Conservation (phyloP, 805 yeast species). For the Metschnikowia santaceciliae region DNA sequence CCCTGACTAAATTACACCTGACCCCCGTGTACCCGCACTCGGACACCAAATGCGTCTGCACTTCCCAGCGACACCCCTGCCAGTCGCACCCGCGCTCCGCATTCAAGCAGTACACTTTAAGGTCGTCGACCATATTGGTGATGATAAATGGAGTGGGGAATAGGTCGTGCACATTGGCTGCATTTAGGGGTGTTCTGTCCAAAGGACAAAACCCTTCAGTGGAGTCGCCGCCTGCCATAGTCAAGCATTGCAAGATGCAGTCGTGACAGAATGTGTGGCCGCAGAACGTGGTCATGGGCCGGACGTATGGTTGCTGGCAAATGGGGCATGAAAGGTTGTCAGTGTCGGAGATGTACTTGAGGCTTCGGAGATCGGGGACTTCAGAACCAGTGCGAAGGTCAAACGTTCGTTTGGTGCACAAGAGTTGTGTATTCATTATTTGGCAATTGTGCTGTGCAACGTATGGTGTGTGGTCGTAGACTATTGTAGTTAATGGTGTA, state of each 20-base stretch:
- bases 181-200: conserved; percentile 49
- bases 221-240: not conserved
- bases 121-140: conserved; percentile 57
- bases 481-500: too few relatives aligned
- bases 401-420: conserved; percentile 1
- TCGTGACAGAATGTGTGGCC: conserved; percentile 64
- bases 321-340: conserved; percentile 49
- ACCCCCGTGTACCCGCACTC: conserved; percentile 38
- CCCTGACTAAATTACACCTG: conserved; percentile 25
- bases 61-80: conserved; percentile 56
- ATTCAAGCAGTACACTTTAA: conserved; percentile 54
- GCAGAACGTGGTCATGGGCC: conserved; percentile 60
- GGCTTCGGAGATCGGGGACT: conserved; percentile 6
- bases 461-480: not conserved
- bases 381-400: not conserved
- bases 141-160: conserved; percentile 56
- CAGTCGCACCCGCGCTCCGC: conserved; percentile 51
- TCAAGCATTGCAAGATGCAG: conserved; percentile 48
- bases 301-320: conserved; percentile 61
- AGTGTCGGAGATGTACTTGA: conserved; percentile 1
- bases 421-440: not conserved
- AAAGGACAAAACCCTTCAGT: conserved; percentile 46
- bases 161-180: conserved; percentile 23
- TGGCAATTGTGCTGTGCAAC: not conserved
- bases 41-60: conserved; percentile 44